A percentile compares a stretch with the other conserved stretches of the same genome.
Evolutionary conservation across 805 yeast species (phyloP).

Genomic region (Nakazawaea wyomingensis): DNA sequence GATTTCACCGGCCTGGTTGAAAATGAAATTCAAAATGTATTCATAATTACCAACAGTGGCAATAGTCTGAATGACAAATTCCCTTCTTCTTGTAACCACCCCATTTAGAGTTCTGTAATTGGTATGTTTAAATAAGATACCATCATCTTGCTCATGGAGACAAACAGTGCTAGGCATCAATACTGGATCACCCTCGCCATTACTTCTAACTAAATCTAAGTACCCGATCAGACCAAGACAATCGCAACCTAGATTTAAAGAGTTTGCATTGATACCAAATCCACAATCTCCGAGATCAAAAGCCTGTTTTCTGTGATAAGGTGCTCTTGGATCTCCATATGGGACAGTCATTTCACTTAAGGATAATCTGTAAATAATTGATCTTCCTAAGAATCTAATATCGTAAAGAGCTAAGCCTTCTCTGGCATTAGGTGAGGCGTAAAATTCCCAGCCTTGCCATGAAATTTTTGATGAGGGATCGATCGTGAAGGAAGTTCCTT

Average conservation of each 20-base stretch:
- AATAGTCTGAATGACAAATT: slow-evolving; percentile 72
- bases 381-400: slow-evolving; percentile 70
- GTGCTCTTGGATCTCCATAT: slow-evolving; percentile 80
- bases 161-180: slow-evolving; percentile 68
- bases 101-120: slow-evolving; percentile 70
- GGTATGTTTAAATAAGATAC: slow-evolving; percentile 71
- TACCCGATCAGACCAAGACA: slow-evolving; percentile 77
- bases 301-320: slow-evolving; percentile 82
- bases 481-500: slow-evolving; percentile 67
- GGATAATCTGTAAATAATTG: slow-evolving; percentile 65
- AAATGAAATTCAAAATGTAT: slow-evolving; percentile 65
- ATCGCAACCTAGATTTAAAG: slow-evolving; percentile 70
- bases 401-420: slow-evolving; percentile 78
- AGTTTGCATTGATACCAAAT: slow-evolving; percentile 69
- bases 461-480: slow-evolving; percentile 49
- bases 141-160: slow-evolving; percentile 77
- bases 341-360: slow-evolving; percentile 86
- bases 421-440: slow-evolving; percentile 64
- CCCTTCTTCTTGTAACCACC: slow-evolving; percentile 74
- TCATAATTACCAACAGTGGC: slow-evolving; percentile 86
- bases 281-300: slow-evolving; percentile 86
- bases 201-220: slow-evolving; percentile 54
- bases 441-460: slow-evolving; percentile 86
- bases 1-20: slow-evolving; percentile 74
- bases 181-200: slow-evolving; percentile 56